A percentile compares a stretch with the other conserved stretches of the same genome.
Evolutionary conservation across 2,329 filamentous ascomycete species (phyloP).

Genomic region (Aspergillus calidoustus): DNA sequence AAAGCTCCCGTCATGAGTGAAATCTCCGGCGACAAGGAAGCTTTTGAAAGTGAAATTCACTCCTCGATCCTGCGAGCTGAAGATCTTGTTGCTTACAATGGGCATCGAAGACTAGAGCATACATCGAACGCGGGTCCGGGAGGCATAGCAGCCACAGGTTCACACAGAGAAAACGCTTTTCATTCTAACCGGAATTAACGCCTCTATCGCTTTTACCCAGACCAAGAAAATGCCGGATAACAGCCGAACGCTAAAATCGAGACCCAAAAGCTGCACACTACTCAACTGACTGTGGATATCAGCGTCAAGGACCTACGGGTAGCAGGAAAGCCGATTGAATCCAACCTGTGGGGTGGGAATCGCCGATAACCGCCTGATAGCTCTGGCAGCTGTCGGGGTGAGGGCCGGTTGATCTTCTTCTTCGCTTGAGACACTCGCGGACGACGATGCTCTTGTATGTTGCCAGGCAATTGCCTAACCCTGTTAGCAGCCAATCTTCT

Average conservation of each 20-base stretch:
- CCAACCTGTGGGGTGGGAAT: constrained; percentile 12
- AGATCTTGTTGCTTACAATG: too few species aligned
- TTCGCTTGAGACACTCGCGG: background rate
- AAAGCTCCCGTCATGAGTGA: too few species aligned
- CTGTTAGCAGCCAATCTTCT: background rate
- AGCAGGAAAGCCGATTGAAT: constrained; percentile 3
- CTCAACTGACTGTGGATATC: background rate
- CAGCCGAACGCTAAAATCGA: background rate
- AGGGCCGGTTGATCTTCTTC: background rate
- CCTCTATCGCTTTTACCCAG: background rate
- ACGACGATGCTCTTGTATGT: background rate
- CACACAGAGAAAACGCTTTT: background rate
- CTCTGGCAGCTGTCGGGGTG: background rate
- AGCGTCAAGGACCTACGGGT: background rate
- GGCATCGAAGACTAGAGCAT: too few species aligned
- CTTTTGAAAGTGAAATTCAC: too few species aligned
- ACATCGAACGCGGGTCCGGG: background rate
- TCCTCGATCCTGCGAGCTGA: too few species aligned
- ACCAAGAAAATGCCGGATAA: background rate
- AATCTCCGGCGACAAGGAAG: too few species aligned
- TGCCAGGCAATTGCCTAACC: background rate
- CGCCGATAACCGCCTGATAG: constrained; percentile 11
- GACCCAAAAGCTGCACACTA: background rate
- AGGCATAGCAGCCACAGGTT: background rate
- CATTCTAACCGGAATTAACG: background rate